Conservation (phyloP, 192 early-diverging fungal genomes). For the Backusella sp. region DNA sequence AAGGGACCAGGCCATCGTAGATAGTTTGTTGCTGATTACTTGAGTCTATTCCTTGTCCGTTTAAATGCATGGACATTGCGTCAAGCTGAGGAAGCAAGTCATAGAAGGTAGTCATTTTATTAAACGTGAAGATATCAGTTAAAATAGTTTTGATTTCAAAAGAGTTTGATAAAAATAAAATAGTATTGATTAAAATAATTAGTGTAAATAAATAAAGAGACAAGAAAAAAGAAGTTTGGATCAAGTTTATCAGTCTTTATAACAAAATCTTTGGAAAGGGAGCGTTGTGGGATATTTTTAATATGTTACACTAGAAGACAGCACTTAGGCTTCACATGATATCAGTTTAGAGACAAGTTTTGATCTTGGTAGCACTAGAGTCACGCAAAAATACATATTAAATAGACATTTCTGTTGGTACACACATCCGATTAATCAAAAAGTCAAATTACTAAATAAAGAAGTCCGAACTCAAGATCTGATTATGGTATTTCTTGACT, state of each 20-base stretch:
- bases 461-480: not conserved
- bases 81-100: not conserved
- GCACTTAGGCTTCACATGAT: not conserved
- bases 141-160: not conserved
- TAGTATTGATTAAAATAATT: not conserved
- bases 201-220: not conserved
- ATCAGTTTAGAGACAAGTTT: not conserved
- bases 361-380: not conserved
- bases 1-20: not conserved
- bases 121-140: not conserved
- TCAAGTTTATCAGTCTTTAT: slow-evolving; percentile 7
- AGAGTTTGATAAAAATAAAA: not conserved
- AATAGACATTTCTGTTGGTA: slow-evolving; percentile 3
- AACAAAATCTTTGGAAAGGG: not conserved
- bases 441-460: not conserved
- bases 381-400: slow-evolving; percentile 1
- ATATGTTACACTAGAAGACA: slow-evolving; percentile 4
- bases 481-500: not conserved
- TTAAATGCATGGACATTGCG: not conserved
- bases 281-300: slow-evolving; percentile 3
- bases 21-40: not conserved
- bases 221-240: slow-evolving; percentile 3
- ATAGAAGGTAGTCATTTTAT: slow-evolving; percentile 2
- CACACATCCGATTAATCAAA: slow-evolving; percentile 9
- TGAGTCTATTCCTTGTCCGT: not conserved